Evolutionary conservation across 2,329 filamentous ascomycete species (phyloP).

Genomic region (Apiospora marii): DNA sequence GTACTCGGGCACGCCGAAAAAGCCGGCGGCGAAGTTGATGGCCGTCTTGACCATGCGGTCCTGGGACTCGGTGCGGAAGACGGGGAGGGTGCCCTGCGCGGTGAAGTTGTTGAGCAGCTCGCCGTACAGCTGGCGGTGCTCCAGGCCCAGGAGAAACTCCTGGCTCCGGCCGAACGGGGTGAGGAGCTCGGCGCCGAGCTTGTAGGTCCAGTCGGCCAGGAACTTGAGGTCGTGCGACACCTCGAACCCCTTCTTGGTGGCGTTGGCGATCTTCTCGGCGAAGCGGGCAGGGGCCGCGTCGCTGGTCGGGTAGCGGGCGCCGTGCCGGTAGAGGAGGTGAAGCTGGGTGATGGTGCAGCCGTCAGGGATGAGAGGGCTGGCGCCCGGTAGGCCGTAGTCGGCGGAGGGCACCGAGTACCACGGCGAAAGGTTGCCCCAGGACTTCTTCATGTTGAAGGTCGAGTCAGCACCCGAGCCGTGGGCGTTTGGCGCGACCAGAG

Average conservation of each 20-base stretch:
- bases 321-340: slow-evolving; percentile 45
- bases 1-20: slow-evolving; percentile 45
- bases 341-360: slow-evolving; percentile 42
- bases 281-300: slow-evolving; percentile 41
- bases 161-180: slow-evolving; percentile 50
- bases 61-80: slow-evolving; percentile 45
- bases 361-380: slow-evolving; percentile 40
- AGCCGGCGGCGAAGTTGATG: slow-evolving; percentile 43
- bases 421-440: slow-evolving; percentile 44
- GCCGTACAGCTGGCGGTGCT: slow-evolving; percentile 51
- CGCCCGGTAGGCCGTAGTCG: slow-evolving; percentile 42
- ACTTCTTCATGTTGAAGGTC: slow-evolving; percentile 41
- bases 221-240: slow-evolving; percentile 41
- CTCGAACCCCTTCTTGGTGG: slow-evolving; percentile 43
- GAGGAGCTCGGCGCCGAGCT: slow-evolving; percentile 45
- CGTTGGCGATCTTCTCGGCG: slow-evolving; percentile 43
- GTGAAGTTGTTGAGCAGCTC: slow-evolving; percentile 53
- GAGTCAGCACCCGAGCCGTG: slow-evolving; percentile 35
- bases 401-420: slow-evolving; percentile 44
- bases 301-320: slow-evolving; percentile 43
- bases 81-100: slow-evolving; percentile 46
- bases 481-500: slow-evolving; percentile 39
- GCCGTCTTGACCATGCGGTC: slow-evolving; percentile 45
- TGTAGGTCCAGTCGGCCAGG: slow-evolving; percentile 44
- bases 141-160: slow-evolving; percentile 49